These are phyloP conservation scores for Fusarium multiceps DNA, from an alignment of 2,329 filamentous ascomycete genomes.

Conservation along the genomic window DNA sequence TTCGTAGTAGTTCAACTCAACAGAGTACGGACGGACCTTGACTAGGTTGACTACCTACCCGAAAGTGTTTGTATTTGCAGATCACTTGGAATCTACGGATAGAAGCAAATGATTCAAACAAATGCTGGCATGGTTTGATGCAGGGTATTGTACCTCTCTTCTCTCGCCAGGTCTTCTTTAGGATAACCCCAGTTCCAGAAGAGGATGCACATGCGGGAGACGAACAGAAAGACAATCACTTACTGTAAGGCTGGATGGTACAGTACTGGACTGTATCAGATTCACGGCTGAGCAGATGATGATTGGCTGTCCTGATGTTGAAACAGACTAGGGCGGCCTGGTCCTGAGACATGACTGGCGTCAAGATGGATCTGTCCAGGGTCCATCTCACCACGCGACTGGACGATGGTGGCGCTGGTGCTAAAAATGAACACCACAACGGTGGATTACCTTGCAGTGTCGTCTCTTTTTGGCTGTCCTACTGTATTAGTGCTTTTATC, in stretches of 20 bases:
- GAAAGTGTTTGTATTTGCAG: conserved; percentile 9
- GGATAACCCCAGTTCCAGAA: conserved; percentile 7
- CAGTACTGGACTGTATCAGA: conserved; percentile 37
- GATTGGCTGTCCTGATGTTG: conserved; percentile 46
- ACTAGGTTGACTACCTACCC: conserved; percentile 13
- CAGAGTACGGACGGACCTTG: background rate
- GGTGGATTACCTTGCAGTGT: conserved; percentile 1
- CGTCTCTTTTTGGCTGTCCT: background rate
- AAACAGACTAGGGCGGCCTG: conserved; percentile 41
- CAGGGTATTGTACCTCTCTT: background rate
- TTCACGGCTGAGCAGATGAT: background rate
- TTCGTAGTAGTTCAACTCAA: background rate
- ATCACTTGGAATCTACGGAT: background rate
- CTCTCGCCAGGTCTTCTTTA: background rate
- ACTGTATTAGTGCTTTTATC: background rate
- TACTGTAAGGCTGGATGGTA: conserved; percentile 22
- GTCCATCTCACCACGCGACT: conserved; percentile 3
- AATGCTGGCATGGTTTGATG: background rate
- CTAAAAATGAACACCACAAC: conserved; percentile 40
- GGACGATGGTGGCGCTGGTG: conserved; percentile 30
- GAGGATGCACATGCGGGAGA: background rate
- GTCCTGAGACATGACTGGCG: conserved; percentile 37
- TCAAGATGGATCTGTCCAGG: conserved; percentile 10
- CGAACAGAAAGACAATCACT: background rate
- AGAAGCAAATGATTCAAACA: background rate